phyloP scores from a whole-genome alignment of 345 rosid species.

The Eucalyptus leucophloia region DNA sequence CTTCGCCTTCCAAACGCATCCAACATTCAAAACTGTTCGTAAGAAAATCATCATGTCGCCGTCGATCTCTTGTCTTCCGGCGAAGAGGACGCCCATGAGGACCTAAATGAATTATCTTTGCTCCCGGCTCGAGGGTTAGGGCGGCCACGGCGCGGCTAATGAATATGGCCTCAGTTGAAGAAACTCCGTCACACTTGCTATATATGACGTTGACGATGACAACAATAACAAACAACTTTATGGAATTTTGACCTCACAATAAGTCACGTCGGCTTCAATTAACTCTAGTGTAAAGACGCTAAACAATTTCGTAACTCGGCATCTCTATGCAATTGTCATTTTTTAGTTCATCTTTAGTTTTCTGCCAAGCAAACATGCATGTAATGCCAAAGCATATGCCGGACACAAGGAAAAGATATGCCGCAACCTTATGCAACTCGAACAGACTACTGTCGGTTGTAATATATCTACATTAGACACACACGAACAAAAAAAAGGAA shows the following conservation, averaged over 20 bases:
- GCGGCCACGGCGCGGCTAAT: neutral
- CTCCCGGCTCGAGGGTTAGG: neutral
- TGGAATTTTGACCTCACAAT: neutral
- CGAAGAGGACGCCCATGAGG: neutral
- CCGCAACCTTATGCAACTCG: neutral
- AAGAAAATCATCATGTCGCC: neutral
- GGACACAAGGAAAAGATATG: neutral
- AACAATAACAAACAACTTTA: neutral
- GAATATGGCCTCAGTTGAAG: neutral
- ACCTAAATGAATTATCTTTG: neutral
- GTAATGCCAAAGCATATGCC: neutral
- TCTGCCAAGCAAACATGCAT: neutral
- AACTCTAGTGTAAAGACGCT: neutral
- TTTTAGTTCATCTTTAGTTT: neutral
- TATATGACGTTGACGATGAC: neutral
- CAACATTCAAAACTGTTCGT: neutral
- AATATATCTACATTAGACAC: neutral
- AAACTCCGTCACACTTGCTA: neutral
- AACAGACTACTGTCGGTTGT: neutral
- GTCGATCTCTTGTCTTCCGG: neutral
- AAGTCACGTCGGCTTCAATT: neutral
- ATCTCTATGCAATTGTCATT: neutral
- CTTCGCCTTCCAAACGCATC: neutral
- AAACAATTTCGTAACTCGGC: neutral
- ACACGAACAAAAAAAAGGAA: neutral